These are phyloP conservation scores for Pinus albicaulis DNA, from an alignment of 75 land plant genomes.

Conservation along the genomic window DNA sequence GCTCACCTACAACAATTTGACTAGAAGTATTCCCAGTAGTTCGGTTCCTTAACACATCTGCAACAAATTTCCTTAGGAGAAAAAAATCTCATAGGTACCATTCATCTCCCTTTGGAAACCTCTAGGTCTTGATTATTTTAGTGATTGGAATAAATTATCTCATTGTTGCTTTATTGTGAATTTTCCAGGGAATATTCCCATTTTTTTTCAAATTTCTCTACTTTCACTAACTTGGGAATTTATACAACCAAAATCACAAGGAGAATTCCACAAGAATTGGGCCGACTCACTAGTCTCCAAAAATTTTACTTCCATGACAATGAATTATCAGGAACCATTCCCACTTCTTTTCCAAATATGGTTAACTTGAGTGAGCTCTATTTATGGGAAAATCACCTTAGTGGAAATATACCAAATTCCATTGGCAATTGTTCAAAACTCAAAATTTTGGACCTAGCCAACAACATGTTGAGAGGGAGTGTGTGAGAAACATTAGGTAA, in stretches of 20 bases:
- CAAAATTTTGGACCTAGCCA: neutral
- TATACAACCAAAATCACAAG: too few relatives aligned
- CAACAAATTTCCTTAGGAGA: too few relatives aligned
- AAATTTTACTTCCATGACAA: too few relatives aligned
- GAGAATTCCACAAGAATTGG: too few relatives aligned
- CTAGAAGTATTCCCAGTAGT: conserved; percentile 36
- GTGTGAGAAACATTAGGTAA: too few relatives aligned
- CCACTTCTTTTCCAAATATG: too few relatives aligned
- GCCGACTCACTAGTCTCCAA: too few relatives aligned
- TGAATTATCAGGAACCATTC: too few relatives aligned
- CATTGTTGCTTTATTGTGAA: too few relatives aligned
- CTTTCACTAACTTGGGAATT: neutral
- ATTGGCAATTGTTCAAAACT: neutral
- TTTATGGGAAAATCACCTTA: conserved; percentile 11
- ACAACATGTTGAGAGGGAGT: conserved; percentile 20
- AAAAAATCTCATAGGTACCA: conserved; percentile 12
- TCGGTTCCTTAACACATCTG: conserved; percentile 14
- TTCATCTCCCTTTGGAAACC: conserved; percentile 26
- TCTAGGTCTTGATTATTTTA: neutral
- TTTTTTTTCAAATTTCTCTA: too few relatives aligned
- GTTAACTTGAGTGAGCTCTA: neutral
- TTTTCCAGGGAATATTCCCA: too few relatives aligned
- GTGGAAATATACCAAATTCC: neutral
- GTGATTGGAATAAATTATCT: neutral
- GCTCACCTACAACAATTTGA: conserved; percentile 20